phyloP scores from a whole-genome alignment of 1,139 yeast species.

The Kurtzmaniella quercitrusa region DNA sequence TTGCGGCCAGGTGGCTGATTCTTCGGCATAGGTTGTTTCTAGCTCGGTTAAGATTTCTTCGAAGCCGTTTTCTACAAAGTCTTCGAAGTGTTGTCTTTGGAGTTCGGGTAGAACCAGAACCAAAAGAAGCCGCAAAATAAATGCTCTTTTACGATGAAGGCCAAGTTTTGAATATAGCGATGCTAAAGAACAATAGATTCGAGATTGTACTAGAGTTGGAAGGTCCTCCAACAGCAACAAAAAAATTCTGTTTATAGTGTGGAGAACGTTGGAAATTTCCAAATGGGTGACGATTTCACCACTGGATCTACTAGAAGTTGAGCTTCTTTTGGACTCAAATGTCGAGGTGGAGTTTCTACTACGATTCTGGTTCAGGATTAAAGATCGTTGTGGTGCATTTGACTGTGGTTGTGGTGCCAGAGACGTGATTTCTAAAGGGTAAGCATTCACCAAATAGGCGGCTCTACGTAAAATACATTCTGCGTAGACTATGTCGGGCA shows the following conservation, averaged over 20 bases:
- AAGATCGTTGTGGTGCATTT: neutral
- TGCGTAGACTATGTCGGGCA: conserved; percentile 77
- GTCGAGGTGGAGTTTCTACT: neutral
- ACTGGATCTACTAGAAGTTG: neutral
- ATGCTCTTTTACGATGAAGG: conserved; percentile 62
- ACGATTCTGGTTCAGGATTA: neutral
- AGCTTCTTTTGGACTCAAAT: neutral
- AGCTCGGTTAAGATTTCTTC: conserved; percentile 36
- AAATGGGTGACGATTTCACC: neutral
- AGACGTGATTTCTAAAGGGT: neutral
- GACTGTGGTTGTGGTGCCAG: neutral
- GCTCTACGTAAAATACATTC: conserved; percentile 32
- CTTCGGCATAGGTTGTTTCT: conserved; percentile 39
- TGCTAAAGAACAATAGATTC: conserved; percentile 65
- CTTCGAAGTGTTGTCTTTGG: conserved; percentile 9
- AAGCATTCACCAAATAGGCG: neutral
- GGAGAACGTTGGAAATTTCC: neutral
- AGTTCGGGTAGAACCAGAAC: conserved; percentile 47
- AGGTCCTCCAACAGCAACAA: conserved; percentile 36
- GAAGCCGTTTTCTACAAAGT: conserved; percentile 9
- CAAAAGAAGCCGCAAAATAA: conserved; percentile 60
- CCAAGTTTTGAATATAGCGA: conserved; percentile 60
- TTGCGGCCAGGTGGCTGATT: conserved; percentile 45
- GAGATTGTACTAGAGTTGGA: conserved; percentile 49
- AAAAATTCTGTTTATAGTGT: neutral